phyloP scores from a whole-genome alignment of 2,329 filamentous ascomycete species.

The Cryphonectria radicalis region DNA sequence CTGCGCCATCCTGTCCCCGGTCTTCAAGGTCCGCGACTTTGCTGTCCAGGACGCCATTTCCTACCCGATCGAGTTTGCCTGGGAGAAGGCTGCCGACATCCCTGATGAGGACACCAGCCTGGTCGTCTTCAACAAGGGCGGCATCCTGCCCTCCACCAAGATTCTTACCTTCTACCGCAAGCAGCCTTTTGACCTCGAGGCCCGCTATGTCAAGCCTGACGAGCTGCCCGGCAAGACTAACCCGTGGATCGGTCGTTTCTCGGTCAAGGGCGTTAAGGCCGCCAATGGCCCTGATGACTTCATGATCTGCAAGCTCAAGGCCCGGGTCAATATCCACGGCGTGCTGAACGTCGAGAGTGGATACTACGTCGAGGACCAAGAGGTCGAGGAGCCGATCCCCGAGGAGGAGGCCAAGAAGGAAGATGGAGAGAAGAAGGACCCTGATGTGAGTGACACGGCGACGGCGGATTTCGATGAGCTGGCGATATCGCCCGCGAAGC shows the following conservation, averaged over 20 bases:
- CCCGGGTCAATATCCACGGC: constrained; percentile 93
- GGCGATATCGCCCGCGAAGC: constrained; percentile 14
- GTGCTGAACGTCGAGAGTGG: constrained; percentile 95
- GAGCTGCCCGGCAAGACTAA: constrained; percentile 85
- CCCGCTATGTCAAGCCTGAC: constrained; percentile 87
- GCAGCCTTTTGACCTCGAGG: constrained; percentile 95
- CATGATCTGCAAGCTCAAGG: constrained; percentile 99
- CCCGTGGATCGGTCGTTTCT: constrained; percentile 97
- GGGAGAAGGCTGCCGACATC: constrained; percentile 98
- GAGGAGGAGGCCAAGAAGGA: constrained; percentile 61
- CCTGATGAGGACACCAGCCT: constrained; percentile 97
- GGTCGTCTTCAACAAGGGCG: constrained; percentile 96
- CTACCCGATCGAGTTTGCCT: constrained; percentile 98
- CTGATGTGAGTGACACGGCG: constrained; percentile 66
- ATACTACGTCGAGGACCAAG: constrained; percentile 97
- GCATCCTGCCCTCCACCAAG: constrained; percentile 96
- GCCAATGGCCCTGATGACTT: constrained; percentile 88
- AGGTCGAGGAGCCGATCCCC: constrained; percentile 91
- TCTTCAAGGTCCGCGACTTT: constrained; percentile 98
- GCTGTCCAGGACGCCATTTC: constrained; percentile 95
- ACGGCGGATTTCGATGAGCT: constrained; percentile 8
- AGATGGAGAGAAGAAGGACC: constrained; percentile 64
- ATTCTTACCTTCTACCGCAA: constrained; percentile 99
- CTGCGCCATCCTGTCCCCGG: constrained; percentile 95
- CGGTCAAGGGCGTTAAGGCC: constrained; percentile 95